These are phyloP conservation scores for Cordia subcordata DNA, from an alignment of 257 asterid species.

Conservation along the genomic window DNA sequence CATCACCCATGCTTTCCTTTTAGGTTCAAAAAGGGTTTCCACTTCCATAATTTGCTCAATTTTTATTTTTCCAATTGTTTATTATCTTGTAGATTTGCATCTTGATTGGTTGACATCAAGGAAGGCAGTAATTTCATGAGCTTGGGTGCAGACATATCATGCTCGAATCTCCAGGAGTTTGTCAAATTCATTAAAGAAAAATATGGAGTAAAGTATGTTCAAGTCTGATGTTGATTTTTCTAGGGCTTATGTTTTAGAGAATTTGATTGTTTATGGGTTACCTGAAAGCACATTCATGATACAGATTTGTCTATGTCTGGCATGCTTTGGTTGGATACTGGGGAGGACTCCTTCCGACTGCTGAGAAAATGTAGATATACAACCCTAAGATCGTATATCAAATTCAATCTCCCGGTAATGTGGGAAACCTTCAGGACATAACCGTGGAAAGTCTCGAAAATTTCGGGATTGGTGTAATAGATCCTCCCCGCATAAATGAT, in stretches of 20 bases:
- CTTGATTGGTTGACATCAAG: constrained; percentile 46
- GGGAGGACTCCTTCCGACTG: constrained; percentile 56
- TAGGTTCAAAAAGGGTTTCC: neutral
- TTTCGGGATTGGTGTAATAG: too few relatives aligned
- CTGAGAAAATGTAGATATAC: constrained; percentile 41
- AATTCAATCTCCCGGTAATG: constrained; percentile 45
- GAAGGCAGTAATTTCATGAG: constrained; percentile 47
- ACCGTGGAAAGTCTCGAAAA: neutral
- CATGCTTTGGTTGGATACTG: constrained; percentile 59
- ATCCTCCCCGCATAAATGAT: too few relatives aligned
- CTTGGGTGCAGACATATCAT: constrained; percentile 24
- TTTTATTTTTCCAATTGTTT: too few relatives aligned
- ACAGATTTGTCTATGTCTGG: neutral
- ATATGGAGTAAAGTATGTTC: constrained; percentile 10
- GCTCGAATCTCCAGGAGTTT: constrained; percentile 10
- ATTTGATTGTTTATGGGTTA: constrained; percentile 45
- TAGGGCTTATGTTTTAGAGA: too few relatives aligned
- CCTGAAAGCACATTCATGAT: constrained; percentile 4
- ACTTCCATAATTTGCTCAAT: neutral
- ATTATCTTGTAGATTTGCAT: constrained; percentile 35
- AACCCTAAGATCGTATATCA: constrained; percentile 56
- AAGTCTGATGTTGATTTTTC: too few relatives aligned
- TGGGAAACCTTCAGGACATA: constrained; percentile 34
- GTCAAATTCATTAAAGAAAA: neutral
- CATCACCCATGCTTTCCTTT: neutral